A percentile compares a stretch with the other conserved stretches of the same genome.
Evolutionary conservation across 2,329 filamentous ascomycete genomes (phyloP).

Genomic region (Neoscytalidium dimidiatum): DNA sequence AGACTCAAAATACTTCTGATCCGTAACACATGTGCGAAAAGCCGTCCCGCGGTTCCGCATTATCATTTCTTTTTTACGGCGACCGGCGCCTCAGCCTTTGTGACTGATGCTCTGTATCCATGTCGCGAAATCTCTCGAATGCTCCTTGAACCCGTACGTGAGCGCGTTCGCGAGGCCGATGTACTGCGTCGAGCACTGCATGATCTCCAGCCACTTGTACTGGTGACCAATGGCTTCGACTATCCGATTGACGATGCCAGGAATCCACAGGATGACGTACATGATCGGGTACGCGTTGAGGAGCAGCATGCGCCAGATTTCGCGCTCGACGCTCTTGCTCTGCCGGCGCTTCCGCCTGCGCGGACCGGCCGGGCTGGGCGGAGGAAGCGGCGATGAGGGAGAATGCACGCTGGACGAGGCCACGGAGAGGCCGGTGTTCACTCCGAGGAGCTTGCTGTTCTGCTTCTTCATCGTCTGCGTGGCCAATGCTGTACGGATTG

Average conservation of each 20-base stretch:
- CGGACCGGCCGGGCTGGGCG: background rate
- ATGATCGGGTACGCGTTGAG: constrained; percentile 37
- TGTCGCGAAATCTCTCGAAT: constrained; percentile 12
- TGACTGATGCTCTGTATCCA: constrained; percentile 7
- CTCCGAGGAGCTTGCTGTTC: background rate
- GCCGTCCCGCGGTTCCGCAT: background rate
- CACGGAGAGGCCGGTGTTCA: constrained; percentile 1
- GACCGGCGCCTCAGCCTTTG: background rate
- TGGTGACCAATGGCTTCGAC: constrained; percentile 25
- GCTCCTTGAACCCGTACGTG: constrained; percentile 27
- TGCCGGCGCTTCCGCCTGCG: constrained; percentile 13
- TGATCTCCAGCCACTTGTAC: constrained; percentile 21
- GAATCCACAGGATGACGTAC: constrained; percentile 38
- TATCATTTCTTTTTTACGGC: background rate
- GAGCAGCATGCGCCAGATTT: constrained; percentile 32
- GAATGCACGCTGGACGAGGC: background rate
- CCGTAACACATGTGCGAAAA: background rate
- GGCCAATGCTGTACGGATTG: background rate
- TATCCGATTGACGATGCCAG: constrained; percentile 33
- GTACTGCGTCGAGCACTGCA: constrained; percentile 29
- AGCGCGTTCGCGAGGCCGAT: constrained; percentile 27
- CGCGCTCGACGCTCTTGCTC: constrained; percentile 23
- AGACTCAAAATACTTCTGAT: background rate
- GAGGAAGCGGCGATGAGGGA: background rate
- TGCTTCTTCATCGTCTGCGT: background rate